A percentile compares a stretch with the other conserved stretches of the same genome.
phyloP scores from a whole-genome alignment of 257 asterid species.

The Apocynum venetum region DNA sequence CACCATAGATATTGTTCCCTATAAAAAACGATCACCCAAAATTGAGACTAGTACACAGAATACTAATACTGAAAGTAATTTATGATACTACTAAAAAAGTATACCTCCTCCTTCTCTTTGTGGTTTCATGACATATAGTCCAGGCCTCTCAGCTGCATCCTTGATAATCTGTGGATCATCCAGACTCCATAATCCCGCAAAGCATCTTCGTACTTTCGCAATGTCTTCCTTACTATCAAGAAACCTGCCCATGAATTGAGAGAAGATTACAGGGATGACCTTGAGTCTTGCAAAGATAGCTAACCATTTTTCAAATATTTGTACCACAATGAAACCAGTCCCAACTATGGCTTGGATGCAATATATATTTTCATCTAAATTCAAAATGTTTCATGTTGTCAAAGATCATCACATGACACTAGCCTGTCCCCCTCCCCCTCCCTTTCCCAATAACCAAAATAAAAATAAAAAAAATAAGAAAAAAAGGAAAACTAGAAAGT shows the following conservation, averaged over 20 bases:
- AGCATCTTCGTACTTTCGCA: conserved; percentile 78
- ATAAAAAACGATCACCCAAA: conserved; percentile 11
- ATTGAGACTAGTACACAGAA: neutral
- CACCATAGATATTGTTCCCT: conserved; percentile 93
- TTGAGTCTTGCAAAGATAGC: neutral
- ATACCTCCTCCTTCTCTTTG: conserved; percentile 99
- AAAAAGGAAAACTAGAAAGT: neutral
- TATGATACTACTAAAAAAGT: conserved; percentile 6
- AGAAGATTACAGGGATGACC: neutral
- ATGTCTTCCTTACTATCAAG: conserved; percentile 80
- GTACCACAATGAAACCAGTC: neutral
- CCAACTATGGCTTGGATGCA: neutral
- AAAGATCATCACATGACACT: neutral
- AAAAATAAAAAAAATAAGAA: neutral
- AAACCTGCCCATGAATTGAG: conserved; percentile 51
- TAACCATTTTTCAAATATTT: neutral
- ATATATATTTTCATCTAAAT: neutral
- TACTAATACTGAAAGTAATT: conserved; percentile 5
- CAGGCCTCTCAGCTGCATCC: conserved; percentile 83
- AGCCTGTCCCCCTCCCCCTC: neutral
- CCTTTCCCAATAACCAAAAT: too few species aligned
- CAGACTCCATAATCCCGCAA: conserved; percentile 96
- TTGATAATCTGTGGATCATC: conserved; percentile 54
- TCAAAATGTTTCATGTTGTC: neutral
- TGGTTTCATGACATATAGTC: conserved; percentile 88